Evolutionary conservation across 768 basidiomycete species (phyloP), one percentile per base, ranked within the genome.

Genomic region (Butyriboletus loyo): DNA sequence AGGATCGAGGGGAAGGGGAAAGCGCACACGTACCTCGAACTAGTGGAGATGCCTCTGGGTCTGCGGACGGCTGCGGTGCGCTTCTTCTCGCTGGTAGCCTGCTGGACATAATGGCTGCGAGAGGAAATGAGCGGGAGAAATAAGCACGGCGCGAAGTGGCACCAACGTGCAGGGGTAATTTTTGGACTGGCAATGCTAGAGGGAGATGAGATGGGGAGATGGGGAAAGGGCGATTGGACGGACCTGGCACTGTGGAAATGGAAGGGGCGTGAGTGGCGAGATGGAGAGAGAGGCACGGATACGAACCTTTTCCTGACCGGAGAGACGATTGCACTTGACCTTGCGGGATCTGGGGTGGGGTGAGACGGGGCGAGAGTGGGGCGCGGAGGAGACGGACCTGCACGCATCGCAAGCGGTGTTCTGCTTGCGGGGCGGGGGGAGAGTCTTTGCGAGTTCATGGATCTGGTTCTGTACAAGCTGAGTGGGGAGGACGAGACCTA

Each of bases 371-470:
- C 5, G 27, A 50, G 39, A 51, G 28, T 4, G 44, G 15, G 32
- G 11, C 38, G 2, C 19, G 30, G 9, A 19, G 27, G 32, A 10
- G 50, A 57, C 73, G 53, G 7, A 86, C 88, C 88, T 87, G 83
- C 92, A 95, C 47, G 88, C 88, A 75, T 95, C 92, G 71, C 92
- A 95, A 25, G 93, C 92, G 21, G 91, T 89, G 66, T 95, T 95
- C 73, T 94, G 92, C 68, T 92, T 92, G 52, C 92, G 76, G 7
- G 90, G 88, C n/a, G 89, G 87, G 1, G 90, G 87, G 0, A 89
- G 78, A 1, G 85, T 81, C 74, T 87, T 88, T 48, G 86, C 85
- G 34, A 88, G 79, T 63, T 91, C 88, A 63, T 89, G 86, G 49
- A 89, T 86, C 70, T 90, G 87, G 61, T 83, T 88, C 75, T 91